Percentiles rank a stretch among this genome's conserved stretches.
Conservation (phyloP, 176 grass and related monocot species). For the Poa pratensis region DNA sequence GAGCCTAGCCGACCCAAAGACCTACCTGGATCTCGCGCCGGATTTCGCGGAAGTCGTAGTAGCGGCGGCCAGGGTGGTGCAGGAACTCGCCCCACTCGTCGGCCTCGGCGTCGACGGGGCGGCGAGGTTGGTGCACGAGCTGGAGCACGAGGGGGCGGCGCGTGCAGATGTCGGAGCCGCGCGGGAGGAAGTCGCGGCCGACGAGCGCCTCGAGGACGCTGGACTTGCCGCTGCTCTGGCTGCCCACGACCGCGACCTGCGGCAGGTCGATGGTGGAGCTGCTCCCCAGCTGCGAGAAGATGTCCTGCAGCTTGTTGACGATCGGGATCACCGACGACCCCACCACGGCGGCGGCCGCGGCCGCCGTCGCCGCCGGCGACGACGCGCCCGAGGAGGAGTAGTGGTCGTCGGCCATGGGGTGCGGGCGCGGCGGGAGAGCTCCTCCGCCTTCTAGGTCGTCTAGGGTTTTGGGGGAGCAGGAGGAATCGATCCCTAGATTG, state of each 20-base stretch:
- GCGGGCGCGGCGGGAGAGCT: conserved; percentile 12
- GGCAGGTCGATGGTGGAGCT: conserved; percentile 85
- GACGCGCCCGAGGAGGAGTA: conserved; percentile 48
- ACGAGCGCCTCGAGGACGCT: conserved; percentile 97
- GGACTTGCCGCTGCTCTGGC: conserved; percentile 98
- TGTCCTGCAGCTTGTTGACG: conserved; percentile 98
- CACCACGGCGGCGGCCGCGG: conserved; percentile 56
- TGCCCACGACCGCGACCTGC: conserved; percentile 92
- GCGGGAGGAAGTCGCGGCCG: conserved; percentile 90
- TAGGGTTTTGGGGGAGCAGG: conserved; percentile 53
- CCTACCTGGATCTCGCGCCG: conserved; percentile 83
- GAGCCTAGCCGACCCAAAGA: neutral
- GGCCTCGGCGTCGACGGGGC: conserved; percentile 51
- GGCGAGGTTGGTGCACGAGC: conserved; percentile 71
- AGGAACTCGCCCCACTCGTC: conserved; percentile 99
- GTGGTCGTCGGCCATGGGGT: conserved; percentile 58
- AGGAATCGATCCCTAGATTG: conserved; percentile 50
- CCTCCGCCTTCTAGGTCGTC: conserved; percentile 35
- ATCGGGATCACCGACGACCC: conserved; percentile 93
- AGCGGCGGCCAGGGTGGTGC: conserved; percentile 72
- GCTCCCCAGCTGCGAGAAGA: conserved; percentile 90
- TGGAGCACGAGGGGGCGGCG: conserved; percentile 91
- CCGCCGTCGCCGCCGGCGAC: conserved; percentile 43
- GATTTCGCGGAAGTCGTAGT: conserved; percentile 87
- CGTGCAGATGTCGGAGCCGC: conserved; percentile 95